Conservation (phyloP, 768 basidiomycete species). For the Podaxis pistillaris region DNA sequence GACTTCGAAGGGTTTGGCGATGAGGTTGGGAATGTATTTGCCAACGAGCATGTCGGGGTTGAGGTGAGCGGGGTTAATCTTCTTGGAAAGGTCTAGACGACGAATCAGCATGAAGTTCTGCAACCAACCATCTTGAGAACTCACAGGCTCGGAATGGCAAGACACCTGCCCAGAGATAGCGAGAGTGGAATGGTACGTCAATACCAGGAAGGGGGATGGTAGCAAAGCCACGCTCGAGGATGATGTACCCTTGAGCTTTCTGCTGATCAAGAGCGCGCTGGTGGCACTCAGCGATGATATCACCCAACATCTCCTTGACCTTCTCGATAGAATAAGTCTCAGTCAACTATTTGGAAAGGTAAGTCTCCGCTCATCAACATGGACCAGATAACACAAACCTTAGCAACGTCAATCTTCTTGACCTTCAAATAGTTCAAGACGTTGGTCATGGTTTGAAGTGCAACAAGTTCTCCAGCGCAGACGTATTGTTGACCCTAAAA, state of each 20-base stretch:
- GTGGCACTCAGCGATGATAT: conserved; percentile 85
- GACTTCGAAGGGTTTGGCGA: conserved; percentile 84
- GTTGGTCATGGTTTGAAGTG: conserved; percentile 91
- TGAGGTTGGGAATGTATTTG: conserved; percentile 96
- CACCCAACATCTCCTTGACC: conserved; percentile 92
- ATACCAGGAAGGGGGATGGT: conserved; percentile 95
- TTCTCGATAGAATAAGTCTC: conserved; percentile 88
- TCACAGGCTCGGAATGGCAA: conserved; percentile 95
- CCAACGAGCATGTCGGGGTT: conserved; percentile 94
- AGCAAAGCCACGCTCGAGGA: conserved; percentile 94
- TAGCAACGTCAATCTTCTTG: conserved; percentile 91
- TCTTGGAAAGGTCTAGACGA: conserved; percentile 86
- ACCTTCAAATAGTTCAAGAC: conserved; percentile 96
- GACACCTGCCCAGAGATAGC: conserved; percentile 98
- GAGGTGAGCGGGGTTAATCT: conserved; percentile 88
- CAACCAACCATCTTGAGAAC: conserved; percentile 28
- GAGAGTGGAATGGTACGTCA: conserved; percentile 99
- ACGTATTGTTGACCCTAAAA: conserved; percentile 98
- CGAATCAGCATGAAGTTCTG: background rate
- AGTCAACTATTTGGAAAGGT: conserved; percentile 56
- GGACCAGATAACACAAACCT: conserved; percentile 44
- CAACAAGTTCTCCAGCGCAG: conserved; percentile 93
- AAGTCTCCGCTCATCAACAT: conserved; percentile 12
- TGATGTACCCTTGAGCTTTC: conserved; percentile 82
- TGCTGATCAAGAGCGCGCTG: conserved; percentile 76